Base-by-base conservation (phyloP, 2,329 filamentous ascomycete genomes). In the Tolypocladium pustulatum region DNA sequence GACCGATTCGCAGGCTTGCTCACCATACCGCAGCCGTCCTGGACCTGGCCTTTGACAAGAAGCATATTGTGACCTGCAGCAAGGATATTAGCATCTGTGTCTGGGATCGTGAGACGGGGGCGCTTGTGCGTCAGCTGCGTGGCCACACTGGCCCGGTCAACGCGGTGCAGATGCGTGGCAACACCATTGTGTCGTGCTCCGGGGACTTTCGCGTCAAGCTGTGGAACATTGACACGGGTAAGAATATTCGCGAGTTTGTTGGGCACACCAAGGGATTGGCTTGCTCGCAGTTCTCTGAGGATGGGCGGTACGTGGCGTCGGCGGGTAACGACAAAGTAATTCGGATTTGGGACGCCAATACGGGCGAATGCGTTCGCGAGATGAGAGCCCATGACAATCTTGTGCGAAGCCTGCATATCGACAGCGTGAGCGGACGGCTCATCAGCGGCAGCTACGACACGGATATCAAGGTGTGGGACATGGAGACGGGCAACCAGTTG, bases 241-340 rank as follows among this genome's bases (percentile, higher is more conserved):
- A 88, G 67, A 90, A 90, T 65, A 89, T 97, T 69, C 91, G 92
- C 68, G 91, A 97, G 72, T 96, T 99, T 69, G 78, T 82, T 7
- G 91, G 90, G 58, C 91, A 96, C 72, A 94, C 91, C 71, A 92
- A 95, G 69, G 94, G 94, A 9, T 83, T 99, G 37, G 94, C 94
- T 3, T 97, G 94, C 72, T 91, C 94, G 57, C 94, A 99, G 71
- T 97, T 97, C 73, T 93, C 88, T 46, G 91, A 97, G 66, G 93
- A 99, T 69, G 91, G 91, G n/a, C 87, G 89, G 57, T 94, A 89
- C 64, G 91, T 99, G 54, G 88, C 95, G 54, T 94, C 91, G 22
- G 94, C 94, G 12, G 94, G 94, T 53, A 99, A 97, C 69, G 94
- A 97, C 75, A 89, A 93, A 72, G 85, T 91, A 55, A 97, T 97